Evolutionary conservation across 345 rosid genomes (phyloP).

Genomic region (Durio zibethinus): DNA sequence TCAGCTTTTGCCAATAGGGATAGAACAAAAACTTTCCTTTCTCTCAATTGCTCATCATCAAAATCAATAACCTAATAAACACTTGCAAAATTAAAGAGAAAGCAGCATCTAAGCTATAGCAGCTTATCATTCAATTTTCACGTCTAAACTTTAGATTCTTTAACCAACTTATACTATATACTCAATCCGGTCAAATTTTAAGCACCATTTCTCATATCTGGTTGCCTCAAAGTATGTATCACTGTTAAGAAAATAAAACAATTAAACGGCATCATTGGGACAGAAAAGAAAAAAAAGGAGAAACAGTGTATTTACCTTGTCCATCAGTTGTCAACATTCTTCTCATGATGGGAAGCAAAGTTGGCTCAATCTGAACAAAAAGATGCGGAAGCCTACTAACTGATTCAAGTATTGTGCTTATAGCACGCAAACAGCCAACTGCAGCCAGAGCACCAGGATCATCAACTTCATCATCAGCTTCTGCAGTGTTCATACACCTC

Average conservation of each 20-base stretch:
- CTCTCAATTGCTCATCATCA: neutral
- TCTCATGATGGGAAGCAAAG: constrained; percentile 71
- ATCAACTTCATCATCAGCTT: constrained; percentile 69
- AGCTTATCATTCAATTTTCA: constrained; percentile 4
- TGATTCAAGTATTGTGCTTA: constrained; percentile 81
- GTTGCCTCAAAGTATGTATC: neutral
- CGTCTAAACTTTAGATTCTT: neutral
- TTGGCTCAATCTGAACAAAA: constrained; percentile 71
- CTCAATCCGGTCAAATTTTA: neutral
- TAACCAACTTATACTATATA: neutral
- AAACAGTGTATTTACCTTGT: constrained; percentile 49
- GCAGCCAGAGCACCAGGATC: constrained; percentile 87
- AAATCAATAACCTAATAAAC: neutral
- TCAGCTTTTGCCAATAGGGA: neutral
- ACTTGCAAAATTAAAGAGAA: neutral
- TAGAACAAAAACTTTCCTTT: neutral
- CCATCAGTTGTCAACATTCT: constrained; percentile 92
- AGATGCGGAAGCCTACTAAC: constrained; percentile 76
- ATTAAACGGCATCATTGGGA: neutral
- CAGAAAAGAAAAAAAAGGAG: neutral
- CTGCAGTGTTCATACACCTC: constrained; percentile 78
- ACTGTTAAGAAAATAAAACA: neutral
- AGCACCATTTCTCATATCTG: neutral
- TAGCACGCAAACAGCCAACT: constrained; percentile 83
- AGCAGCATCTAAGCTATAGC: neutral